Evolutionary conservation across 306 rosid species (phyloP), one percentile per base, ranked within the genome.

Genomic region (Inga laurina): DNA sequence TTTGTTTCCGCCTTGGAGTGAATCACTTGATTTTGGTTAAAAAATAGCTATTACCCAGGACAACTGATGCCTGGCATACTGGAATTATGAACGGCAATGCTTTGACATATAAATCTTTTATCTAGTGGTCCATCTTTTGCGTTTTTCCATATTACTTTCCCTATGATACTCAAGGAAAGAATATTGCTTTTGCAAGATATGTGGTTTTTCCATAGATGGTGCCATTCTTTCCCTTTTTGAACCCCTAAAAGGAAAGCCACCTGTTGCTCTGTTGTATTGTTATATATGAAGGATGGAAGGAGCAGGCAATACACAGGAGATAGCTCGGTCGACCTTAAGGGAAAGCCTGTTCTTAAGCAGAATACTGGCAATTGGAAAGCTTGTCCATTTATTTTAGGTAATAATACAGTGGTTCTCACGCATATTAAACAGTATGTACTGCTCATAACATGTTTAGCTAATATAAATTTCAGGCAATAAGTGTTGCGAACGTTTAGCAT

Each of bases 401-500:
- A 79, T 91, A 85, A 79, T n/a, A 45, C 82, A 52, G 21, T 81
- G 70, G 44, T 79, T 34, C 45, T 72, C 48, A 73, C 34, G 32
- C 72, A 49, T 43, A 46, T 56, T 16, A 70, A 45, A 51, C 67
- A 27, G 22, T 64, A 1, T 9, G 41, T 74, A 82, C 68, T 56
- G 15, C 46, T 37, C 65, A 70, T 70, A 39, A n/a, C 43, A 18
- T 78, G 69, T 67, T 51, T 64, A 30, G 51, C 27, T 78, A 15
- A 54, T 80, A 71, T 79, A 71, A 67, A 77, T 65, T 77, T 67
- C 92, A 93, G 99, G 98, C 45, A 90, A 91, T n/a, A 98, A 94
- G 87, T 88, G 97, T 78, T 94, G 98, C 15, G 99, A 96, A 67
- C 92, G 97, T 4, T 88, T 96, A 91, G 99, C 99, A 18, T 96